Evolutionary conservation across 805 yeast genomes (phyloP), one percentile per base, ranked within the genome.

Genomic region (Millerago galiae): DNA sequence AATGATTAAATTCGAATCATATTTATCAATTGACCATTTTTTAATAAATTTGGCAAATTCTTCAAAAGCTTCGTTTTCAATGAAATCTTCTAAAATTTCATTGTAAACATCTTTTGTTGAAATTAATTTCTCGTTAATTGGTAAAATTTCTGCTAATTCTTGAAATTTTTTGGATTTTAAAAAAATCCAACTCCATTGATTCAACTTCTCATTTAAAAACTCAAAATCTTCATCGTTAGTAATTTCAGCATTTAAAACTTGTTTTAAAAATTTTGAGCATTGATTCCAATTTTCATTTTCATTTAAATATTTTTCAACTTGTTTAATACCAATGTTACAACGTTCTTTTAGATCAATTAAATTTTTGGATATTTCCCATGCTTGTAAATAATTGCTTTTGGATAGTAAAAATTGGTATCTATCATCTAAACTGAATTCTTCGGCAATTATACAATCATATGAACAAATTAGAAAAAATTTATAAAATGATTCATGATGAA

Each of bases 381-480:
- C 97, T 34, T 79, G 79, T 14, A 68, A 62, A 53, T 62, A 85
- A 41, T 67, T 61, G 2, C 71, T 70, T 31, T 67, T 73, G 1
- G 77, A 77, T 4, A 77, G 45, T 45, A 70, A 82, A 96, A 97
- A 91, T 4, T 77, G 66, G 35, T 81, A 72, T 45, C 82, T 76
- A 57, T 90, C 98, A 25, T 66, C 60, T 18, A 83, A 61, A 41
- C 78, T 79, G n/a, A 84, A 69, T 47, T 82, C 87, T 51, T 81
- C 75, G 0, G 89, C 88, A 13, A 79, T 66, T 1, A 91, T 83
- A 1, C 82, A 91, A 62, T 89, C 98, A 37, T 77, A 75, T 0
- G 96, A 87, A 55, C 91, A 79, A 5, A 91, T 68, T 15, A 93
- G 67, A 53, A 72, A 84, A 66, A 83, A 87, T 42, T 70, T 67